Percentiles rank a stretch among this genome's conserved stretches.
Conservation (phyloP, 129 eudicot genomes). For the sunflower (Helianthus annuus) region HanXRQr2.0-SUNRISE NC_035439.2:130575981-130576480, state of each 20-base stretch:
- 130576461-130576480: too few relatives aligned
- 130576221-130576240: not conserved
- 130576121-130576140: conserved; percentile 75
- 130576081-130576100: too few relatives aligned
- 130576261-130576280: not conserved
- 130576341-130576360: not conserved
- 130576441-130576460: conserved; percentile 97
- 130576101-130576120: too few relatives aligned
- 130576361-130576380: conserved; percentile 47
- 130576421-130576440: conserved; percentile 85
- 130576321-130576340: too few relatives aligned
- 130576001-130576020: too few relatives aligned
- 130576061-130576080: too few relatives aligned
- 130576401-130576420: conserved; percentile 64
- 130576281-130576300: not conserved
- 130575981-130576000: too few relatives aligned
- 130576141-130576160: conserved; percentile 93
- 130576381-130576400: conserved; percentile 94
- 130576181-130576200: conserved; percentile 11
- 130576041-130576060: too few relatives aligned
- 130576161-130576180: conserved; percentile 53
- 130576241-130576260: not conserved
- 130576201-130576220: not conserved
- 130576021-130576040: too few relatives aligned
- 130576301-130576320: not conserved